Base-by-base conservation (phyloP, 1,284 basidiomycete species). In the Cryptococcus sp. region DNA sequence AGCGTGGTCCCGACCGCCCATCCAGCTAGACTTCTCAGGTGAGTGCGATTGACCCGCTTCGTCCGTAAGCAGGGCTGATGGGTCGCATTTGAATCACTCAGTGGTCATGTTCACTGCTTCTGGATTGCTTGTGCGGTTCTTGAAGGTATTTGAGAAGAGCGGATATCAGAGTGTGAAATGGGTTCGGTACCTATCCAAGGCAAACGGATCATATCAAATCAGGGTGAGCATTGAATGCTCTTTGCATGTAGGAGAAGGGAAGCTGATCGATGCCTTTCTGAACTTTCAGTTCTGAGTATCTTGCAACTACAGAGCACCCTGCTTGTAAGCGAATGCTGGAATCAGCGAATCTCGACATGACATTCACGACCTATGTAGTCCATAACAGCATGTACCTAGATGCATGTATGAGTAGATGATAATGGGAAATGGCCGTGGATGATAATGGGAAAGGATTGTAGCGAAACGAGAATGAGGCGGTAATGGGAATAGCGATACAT, bases 51-150 rank as follows among this genome's bases (percentile, higher is more conserved):
- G 31, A 8, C 10, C 31, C 31, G 31, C 31, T 35, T 10, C 7
- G 8, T 5, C 13, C 2, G 7, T 35, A 10, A 35, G 31, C 31
- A 35, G 13, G 5, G 25, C 13, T 16, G 5, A 6, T 11, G 2
- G 1, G 11, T 16, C 0, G 15, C n/a, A 23, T 19, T 39, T 48
- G 35, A 39, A 54, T 17, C 51, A 47, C 13, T 17, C 19, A 80
- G 95, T 99, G 57, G 84, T 99, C 70, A 99, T 99, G 95, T 93
- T 97, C 79, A 98, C 95, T 0, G 85, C 94, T 5, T 97, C 93
- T 8, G 96, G 96, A 0, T 78, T 99, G 68, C 88, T 96, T 53
- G 96, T 99, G 17, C 86, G 95, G 49, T 99, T 97, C 84, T 80
- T 99, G 72, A 99, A 98, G 78, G 94, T 99, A 23, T 97, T 96